Evolutionary conservation across 441 rosid genomes (phyloP), one percentile per base, ranked within the genome.

Genomic region (Erysimum cheiri): DNA sequence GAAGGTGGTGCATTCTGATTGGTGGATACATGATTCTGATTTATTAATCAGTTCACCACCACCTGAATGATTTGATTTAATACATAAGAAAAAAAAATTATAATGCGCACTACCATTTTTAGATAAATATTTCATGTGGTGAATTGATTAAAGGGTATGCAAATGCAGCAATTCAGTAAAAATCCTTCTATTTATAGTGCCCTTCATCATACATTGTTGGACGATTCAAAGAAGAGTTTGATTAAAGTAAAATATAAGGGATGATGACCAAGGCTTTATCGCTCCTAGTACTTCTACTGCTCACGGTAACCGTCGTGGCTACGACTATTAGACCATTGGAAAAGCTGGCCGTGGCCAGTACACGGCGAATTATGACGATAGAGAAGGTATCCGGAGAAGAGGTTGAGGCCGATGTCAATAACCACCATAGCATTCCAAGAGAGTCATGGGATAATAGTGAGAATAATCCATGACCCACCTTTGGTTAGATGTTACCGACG

Each of bases 391-490:
- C 29, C 43, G 77, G 76, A 5, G 68, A 13, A 31, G 41, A 67
- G n/a, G 72, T 43, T 3, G 82, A 81, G 2, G 55, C 79, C 19
- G 74, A 62, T 49, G 33, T 73, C 29, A 77, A 70, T 53, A 81
- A 83, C 31, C 85, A 77, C 61, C 87, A 80, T 52, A 76, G 14
- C 31, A 77, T 80, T 76, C 81, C 87, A 26, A 76, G 80, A 63
- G 57, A 58, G 49, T 70, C 78, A 5, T 70, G 79, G 75, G 74
- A 46, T 14, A 8, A 63, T 56, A 62, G 24, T 52, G 32, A 67
- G 43, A 32, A 33, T 53, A 43, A 43, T 32, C 73, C 73, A 58
- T 58, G 58, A 32, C 28, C 4, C 4, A 26, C 28, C 28, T 40
- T 8, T 11, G 35, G 50, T 2, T 55, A 31, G 40, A 8, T 41